Conservation (phyloP, 2,329 filamentous ascomycete species). For the Claviceps purpurea region DNA sequence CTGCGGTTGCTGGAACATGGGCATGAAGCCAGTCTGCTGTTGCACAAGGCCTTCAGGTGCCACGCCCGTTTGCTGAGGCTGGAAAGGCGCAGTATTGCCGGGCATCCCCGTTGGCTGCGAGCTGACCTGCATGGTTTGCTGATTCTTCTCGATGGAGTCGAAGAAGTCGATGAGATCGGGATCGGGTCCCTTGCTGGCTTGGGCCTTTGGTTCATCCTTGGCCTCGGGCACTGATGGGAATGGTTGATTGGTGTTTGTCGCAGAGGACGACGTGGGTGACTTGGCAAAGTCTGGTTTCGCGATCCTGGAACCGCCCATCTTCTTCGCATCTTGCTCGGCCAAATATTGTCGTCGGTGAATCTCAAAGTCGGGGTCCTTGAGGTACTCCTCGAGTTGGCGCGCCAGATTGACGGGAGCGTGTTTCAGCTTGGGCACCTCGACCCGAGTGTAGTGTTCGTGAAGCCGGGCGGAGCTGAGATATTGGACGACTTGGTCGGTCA, state of each 20-base stretch:
- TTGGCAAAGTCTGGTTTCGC: constrained; percentile 23
- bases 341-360: constrained; percentile 84
- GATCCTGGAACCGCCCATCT: constrained; percentile 29
- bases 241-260: constrained; percentile 24
- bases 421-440: constrained; percentile 94
- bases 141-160: constrained; percentile 81
- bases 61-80: constrained; percentile 24
- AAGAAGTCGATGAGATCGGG: constrained; percentile 90
- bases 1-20: constrained; percentile 18
- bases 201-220: constrained; percentile 28
- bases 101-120: constrained; percentile 21
- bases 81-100: constrained; percentile 22
- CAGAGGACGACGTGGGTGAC: constrained; percentile 15
- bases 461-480: constrained; percentile 79
- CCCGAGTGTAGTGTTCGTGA: constrained; percentile 80
- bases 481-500: constrained; percentile 85
- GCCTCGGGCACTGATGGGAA: constrained; percentile 26
- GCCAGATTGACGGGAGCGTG: constrained; percentile 89
- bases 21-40: constrained; percentile 15
- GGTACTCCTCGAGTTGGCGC: constrained; percentile 81
- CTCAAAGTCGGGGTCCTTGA: constrained; percentile 91
- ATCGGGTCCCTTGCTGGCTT: constrained; percentile 47
- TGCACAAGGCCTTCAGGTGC: constrained; percentile 12
- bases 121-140: constrained; percentile 50
- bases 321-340: constrained; percentile 66